phyloP scores from a whole-genome alignment of 305 asterid species.

The Ajuga reptans region DNA sequence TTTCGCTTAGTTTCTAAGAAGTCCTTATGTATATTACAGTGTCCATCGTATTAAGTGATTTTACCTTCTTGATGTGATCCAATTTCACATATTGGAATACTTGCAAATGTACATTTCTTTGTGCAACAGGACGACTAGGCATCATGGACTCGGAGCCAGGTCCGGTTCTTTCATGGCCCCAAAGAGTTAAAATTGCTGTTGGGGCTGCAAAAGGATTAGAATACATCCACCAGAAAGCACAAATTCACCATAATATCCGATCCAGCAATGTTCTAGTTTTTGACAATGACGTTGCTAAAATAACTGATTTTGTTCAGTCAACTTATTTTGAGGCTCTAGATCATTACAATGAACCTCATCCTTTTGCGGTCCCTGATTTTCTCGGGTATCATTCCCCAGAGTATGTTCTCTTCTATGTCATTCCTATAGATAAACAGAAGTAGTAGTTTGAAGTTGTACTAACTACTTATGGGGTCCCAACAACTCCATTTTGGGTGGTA shows the following conservation, averaged over 20 bases:
- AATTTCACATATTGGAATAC: too few species aligned
- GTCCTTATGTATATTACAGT: too few species aligned
- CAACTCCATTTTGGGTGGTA: background rate
- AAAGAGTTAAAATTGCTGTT: conserved; percentile 16
- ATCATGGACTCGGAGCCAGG: conserved; percentile 31
- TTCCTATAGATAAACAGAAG: background rate
- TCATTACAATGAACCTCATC: background rate
- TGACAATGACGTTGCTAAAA: background rate
- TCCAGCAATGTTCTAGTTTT: too few species aligned
- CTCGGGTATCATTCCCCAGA: conserved; percentile 24
- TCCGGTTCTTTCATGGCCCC: conserved; percentile 39
- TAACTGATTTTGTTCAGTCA: conserved; percentile 16
- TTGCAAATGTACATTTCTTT: background rate
- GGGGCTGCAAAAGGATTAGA: conserved; percentile 20
- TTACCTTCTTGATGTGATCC: too few species aligned
- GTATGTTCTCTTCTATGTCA: background rate
- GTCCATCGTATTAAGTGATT: too few species aligned
- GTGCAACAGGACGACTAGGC: conserved; percentile 15
- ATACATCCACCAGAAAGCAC: background rate
- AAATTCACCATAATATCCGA: too few species aligned
- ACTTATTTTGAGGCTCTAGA: background rate
- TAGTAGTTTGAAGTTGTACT: conserved; percentile 26
- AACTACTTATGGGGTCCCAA: background rate
- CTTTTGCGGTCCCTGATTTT: background rate
- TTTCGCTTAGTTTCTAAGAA: too few species aligned